Base-by-base conservation (phyloP, 495 filamentous ascomycete species). In the Daldinia concentrica region DNA sequence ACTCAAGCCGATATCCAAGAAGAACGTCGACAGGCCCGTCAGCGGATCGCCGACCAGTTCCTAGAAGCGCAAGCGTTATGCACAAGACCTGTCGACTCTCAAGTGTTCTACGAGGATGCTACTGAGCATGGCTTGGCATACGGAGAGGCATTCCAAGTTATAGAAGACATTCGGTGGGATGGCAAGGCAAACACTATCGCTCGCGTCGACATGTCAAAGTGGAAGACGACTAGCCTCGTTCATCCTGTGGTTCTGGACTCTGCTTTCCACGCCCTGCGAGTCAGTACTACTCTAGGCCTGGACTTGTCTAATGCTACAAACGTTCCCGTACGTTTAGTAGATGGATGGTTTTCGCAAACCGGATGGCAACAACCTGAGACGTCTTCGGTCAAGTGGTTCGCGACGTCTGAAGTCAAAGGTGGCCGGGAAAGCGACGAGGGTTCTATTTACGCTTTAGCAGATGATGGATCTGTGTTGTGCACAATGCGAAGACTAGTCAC, bases 201-300 rank as follows among this genome's bases (percentile, higher is more conserved):
- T 32, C 60, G 68, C 26, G 69, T 79, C 37, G 67, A 76, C 45
- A 51, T 73, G 19, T 34, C 71, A 27, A 61, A 69, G 19, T 64
- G 74, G 58, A 64, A 74, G 58, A 72, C 76, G 2, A 62, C 63
- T 9, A 76, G 75, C 17, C 65, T 79, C 50, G 76, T 84, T 34
- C 82, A 84, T 41, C 82, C 82, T 3, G 71, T 73, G 0, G 63
- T 80, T 29, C 72, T 85, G 1, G 82, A 84, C 69, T 72, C 71
- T 6, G 74, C 72, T 6, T 77, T 84, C 61, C 83, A 85, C 26
- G 65, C 73, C 9, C 29, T 78, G 12, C 62, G 62, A n/a, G 74
- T 69, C 4, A 72, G 66, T 27, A 69, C 74, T 8, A 76, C 74
- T 1, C 59, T 56, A 1, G 71, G 71, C 3, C 48, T 79, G 3